Evolutionary conservation across 1,284 basidiomycete genomes (phyloP), one percentile per base, ranked within the genome.

Genomic region (Heterobasidion irregulare): DNA sequence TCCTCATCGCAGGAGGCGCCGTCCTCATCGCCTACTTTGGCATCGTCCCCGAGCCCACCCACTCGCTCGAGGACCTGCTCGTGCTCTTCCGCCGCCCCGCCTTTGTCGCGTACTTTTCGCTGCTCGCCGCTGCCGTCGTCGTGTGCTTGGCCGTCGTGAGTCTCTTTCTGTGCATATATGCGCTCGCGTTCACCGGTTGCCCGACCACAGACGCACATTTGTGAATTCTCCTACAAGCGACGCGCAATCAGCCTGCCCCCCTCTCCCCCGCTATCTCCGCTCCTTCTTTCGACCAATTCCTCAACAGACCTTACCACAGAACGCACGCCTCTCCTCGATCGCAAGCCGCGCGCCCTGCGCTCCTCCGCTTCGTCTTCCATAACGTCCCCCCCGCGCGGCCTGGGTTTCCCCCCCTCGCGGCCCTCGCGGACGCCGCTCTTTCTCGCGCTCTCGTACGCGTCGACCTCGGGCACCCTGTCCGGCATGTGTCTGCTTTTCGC

Each of bases 401-500:
- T 61, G 57, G 53, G 61, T 62, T 54, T 62, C 60, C 35, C 48
- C 63, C 67, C 38, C 63, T 66, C 43, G 66, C 78, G 78, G 34
- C 38, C 38, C 12, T 74, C 61, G 10, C 78, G 78, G 34, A 86
- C 82, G 1, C 80, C 83, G 8, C 72, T 92, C 1, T 72, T 88
- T 48, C 74, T 95, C 19, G 89, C 93, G 2, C 79, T 96, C 45
- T 91, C 92, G 0, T 98, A 94, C 68, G 90, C 93, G 8, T 92
- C 92, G 1, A 84, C 87, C 47, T 93, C 90, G 1, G 95, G 94
- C 0, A 94, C 93, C n/a, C 75, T 98, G 15, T 93, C 90, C 0
- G 95, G 94, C 33, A 89, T 97, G 79, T 97, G 94, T 65, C 75
- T 98, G 44, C 75, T 98, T 6, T 90, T 98, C 58, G 94, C 95